These are phyloP conservation scores for Neurospora sp. DNA, from an alignment of 495 filamentous ascomycete genomes.

Conservation along the genomic window DNA sequence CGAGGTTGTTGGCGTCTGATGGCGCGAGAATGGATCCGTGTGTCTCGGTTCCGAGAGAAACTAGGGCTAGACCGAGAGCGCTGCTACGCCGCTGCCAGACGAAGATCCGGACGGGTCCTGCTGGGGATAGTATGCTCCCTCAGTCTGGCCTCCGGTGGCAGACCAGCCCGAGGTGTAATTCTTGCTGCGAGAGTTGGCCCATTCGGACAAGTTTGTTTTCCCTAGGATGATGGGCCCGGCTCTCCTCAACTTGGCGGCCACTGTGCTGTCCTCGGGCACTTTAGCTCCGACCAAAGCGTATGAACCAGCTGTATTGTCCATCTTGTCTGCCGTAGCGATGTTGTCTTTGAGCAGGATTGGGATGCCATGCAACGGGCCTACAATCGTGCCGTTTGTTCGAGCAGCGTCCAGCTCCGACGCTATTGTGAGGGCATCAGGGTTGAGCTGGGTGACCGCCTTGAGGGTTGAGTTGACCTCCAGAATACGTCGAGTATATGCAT, in stretches of 20 bases:
- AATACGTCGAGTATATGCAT: conserved; percentile 33
- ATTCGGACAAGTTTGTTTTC: conserved; percentile 33
- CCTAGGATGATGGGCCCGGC: conserved; percentile 42
- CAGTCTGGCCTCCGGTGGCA: conserved; percentile 31
- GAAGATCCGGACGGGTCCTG: conserved; percentile 28
- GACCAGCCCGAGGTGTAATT: conserved; percentile 37
- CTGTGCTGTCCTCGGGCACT: conserved; percentile 33
- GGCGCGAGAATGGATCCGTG: conserved; percentile 30
- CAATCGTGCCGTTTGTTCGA: conserved; percentile 9
- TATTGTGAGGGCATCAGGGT: conserved; percentile 34
- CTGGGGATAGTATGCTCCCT: conserved; percentile 31
- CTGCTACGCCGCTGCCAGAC: conserved; percentile 12
- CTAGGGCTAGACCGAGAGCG: conserved; percentile 25
- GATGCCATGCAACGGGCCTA: conserved; percentile 53
- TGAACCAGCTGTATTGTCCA: conserved; percentile 51
- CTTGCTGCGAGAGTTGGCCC: conserved; percentile 27
- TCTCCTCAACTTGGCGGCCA: conserved; percentile 38
- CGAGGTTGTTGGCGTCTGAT: conserved; percentile 31
- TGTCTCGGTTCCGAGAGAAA: conserved; percentile 28
- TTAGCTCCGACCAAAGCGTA: conserved; percentile 44
- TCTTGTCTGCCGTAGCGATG: conserved; percentile 57
- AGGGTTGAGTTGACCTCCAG: conserved; percentile 30
- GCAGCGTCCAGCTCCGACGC: conserved; percentile 21
- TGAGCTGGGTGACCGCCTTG: conserved; percentile 33
- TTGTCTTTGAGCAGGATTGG: conserved; percentile 64